A percentile compares a stretch with the other conserved stretches of the same genome.
phyloP scores from a whole-genome alignment of 495 filamentous ascomycete species.

The Penicillium fimorum region DNA sequence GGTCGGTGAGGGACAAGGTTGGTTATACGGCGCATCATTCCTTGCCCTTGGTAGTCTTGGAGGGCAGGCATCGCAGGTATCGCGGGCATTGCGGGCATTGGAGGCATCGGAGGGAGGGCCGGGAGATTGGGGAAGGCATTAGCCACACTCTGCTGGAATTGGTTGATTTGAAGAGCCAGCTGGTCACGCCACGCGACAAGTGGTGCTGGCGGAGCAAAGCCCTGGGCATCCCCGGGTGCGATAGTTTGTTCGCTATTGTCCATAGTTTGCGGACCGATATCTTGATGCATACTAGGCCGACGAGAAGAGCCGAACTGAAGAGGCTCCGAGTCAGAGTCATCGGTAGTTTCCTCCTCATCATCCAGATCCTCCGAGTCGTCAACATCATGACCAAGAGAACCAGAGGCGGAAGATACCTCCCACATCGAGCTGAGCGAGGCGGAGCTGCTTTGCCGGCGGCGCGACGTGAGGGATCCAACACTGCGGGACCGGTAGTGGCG shows the following conservation, averaged over 20 bases:
- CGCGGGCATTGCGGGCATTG: constrained; percentile 62
- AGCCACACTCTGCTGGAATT: constrained; percentile 70
- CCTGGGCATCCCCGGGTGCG: constrained; percentile 30
- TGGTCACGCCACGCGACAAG: constrained; percentile 75
- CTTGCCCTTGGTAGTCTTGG: constrained; percentile 70
- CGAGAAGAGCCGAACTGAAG: constrained; percentile 46
- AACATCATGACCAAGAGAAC: constrained; percentile 40
- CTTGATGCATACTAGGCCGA: constrained; percentile 46
- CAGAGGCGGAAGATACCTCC: constrained; percentile 49
- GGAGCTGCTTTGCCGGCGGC: constrained; percentile 65
- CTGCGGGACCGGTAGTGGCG: constrained; percentile 58
- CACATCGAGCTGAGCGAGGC: constrained; percentile 63
- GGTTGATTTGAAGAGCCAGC: constrained; percentile 72
- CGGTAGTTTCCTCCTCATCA: constrained; percentile 40
- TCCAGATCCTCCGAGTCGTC: constrained; percentile 42
- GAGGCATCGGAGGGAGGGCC: constrained; percentile 53
- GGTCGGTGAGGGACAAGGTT: constrained; percentile 65
- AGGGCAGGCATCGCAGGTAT: constrained; percentile 59
- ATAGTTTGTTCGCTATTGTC: constrained; percentile 28
- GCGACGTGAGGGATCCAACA: constrained; percentile 51
- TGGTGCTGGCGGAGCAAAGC: constrained; percentile 57
- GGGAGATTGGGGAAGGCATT: constrained; percentile 69
- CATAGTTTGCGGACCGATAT: constrained; percentile 22
- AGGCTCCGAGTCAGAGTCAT: constrained; percentile 38
- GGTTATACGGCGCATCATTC: constrained; percentile 70